These are phyloP conservation scores for Hypericum androsaemum DNA, from an alignment of 345 rosid species.

Conservation along the genomic window DNA sequence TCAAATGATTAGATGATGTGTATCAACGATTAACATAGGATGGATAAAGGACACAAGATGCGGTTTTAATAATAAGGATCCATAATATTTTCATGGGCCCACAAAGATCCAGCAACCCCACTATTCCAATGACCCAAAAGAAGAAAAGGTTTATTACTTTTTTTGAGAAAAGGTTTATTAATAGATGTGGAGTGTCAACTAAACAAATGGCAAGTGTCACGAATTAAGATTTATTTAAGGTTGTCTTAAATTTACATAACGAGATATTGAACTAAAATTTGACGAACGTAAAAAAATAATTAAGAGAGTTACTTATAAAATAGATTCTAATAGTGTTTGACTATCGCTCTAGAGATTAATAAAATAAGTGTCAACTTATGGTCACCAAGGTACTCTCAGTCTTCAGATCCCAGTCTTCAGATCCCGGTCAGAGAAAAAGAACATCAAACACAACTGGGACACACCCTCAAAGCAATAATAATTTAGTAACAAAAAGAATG, in stretches of 20 bases:
- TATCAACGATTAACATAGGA: slow-evolving; percentile 18
- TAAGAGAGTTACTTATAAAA: too few species aligned
- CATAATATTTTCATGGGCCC: slow-evolving; percentile 11
- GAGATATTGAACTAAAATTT: too few species aligned
- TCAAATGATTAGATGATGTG: slow-evolving; percentile 18
- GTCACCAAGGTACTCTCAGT: slow-evolving; percentile 7
- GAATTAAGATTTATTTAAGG: too few species aligned
- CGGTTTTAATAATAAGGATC: slow-evolving; percentile 6
- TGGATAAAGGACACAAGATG: slow-evolving; percentile 10
- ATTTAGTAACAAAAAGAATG: too few species aligned
- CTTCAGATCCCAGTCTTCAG: slow-evolving; percentile 3
- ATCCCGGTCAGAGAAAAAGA: background rate
- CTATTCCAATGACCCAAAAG: slow-evolving; percentile 2
- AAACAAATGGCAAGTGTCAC: too few species aligned
- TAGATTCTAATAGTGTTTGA: too few species aligned
- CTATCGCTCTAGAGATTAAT: too few species aligned
- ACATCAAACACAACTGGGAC: slow-evolving; percentile 3
- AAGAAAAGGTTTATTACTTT: background rate
- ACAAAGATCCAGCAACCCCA: slow-evolving; percentile 17
- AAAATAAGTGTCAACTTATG: slow-evolving; percentile 3
- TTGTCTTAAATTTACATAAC: too few species aligned
- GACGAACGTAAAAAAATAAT: too few species aligned
- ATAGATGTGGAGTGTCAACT: too few species aligned
- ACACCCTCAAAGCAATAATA: slow-evolving; percentile 22
- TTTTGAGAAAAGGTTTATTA: too few species aligned